Evolutionary conservation across 1,284 basidiomycete genomes (phyloP).

Genomic region (Microbotryum silenes-acaulis): DNA sequence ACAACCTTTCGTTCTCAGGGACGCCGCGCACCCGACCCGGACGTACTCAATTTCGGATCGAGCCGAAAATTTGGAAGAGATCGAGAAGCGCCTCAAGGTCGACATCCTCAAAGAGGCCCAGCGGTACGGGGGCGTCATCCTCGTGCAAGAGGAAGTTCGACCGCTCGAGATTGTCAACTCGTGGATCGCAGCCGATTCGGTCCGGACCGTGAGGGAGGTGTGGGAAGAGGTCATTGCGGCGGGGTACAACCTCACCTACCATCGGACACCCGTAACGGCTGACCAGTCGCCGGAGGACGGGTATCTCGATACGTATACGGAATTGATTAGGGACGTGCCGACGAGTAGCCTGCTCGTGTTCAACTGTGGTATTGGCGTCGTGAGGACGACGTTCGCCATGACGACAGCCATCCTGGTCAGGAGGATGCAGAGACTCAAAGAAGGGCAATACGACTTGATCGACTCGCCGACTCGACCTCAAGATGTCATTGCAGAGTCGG

Average conservation of each 20-base stretch:
- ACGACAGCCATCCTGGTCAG: slow-evolving; percentile 82
- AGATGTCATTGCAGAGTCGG: not conserved
- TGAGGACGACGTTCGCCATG: slow-evolving; percentile 87
- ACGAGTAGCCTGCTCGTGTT: slow-evolving; percentile 78
- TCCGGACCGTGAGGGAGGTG: slow-evolving; percentile 80
- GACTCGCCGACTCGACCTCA: slow-evolving; percentile 1
- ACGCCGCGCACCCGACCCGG: slow-evolving; percentile 73
- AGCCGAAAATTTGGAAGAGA: slow-evolving; percentile 89
- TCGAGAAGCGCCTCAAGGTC: slow-evolving; percentile 80
- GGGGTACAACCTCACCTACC: slow-evolving; percentile 65
- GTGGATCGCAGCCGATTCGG: slow-evolving; percentile 87
- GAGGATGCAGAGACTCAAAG: slow-evolving; percentile 71
- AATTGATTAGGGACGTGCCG: slow-evolving; percentile 51
- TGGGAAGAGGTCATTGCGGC: slow-evolving; percentile 69
- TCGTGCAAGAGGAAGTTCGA: slow-evolving; percentile 85
- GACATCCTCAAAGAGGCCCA: slow-evolving; percentile 87
- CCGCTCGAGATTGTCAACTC: slow-evolving; percentile 74
- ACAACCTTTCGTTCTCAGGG: slow-evolving; percentile 88
- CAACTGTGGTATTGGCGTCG: slow-evolving; percentile 94
- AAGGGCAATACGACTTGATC: slow-evolving; percentile 53
- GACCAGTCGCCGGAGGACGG: slow-evolving; percentile 62
- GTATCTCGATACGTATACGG: slow-evolving; percentile 60
- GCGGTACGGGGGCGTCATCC: slow-evolving; percentile 79
- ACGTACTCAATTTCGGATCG: slow-evolving; percentile 80
- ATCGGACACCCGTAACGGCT: slow-evolving; percentile 85